phyloP scores from a whole-genome alignment of 1,284 basidiomycete species.

The Sporisorium reilianum region DNA sequence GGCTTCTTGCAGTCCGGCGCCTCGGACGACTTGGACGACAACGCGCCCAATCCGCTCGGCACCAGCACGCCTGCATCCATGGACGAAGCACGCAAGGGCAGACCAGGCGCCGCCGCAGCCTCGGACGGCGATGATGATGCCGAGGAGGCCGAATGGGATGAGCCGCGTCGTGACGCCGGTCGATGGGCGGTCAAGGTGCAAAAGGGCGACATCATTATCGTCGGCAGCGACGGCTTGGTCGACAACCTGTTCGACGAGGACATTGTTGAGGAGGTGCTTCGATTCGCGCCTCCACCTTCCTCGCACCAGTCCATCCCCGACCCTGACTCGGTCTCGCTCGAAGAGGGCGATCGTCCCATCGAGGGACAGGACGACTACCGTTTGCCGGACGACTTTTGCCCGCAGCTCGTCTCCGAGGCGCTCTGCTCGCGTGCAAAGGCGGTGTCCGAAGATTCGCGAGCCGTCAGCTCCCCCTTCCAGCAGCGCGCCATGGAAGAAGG shows the following conservation, averaged over 20 bases:
- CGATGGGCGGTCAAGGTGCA: constrained; percentile 81
- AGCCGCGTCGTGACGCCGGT: constrained; percentile 75
- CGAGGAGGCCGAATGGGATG: constrained; percentile 63
- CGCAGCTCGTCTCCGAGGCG: constrained; percentile 73
- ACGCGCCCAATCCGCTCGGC: constrained; percentile 50
- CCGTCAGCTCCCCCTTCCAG: constrained; percentile 73
- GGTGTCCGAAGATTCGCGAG: constrained; percentile 72
- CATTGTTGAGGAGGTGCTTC: constrained; percentile 85
- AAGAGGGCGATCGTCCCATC: constrained; percentile 17
- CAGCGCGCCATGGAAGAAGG: constrained; percentile 74
- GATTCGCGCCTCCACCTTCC: constrained; percentile 72
- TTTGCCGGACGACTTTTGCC: constrained; percentile 69
- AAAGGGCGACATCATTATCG: constrained; percentile 87
- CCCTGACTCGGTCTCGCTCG: constrained; percentile 24
- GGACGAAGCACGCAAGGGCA: constrained; percentile 39
- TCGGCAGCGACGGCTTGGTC: constrained; percentile 88
- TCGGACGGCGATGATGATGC: constrained; percentile 41
- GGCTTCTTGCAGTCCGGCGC: constrained; percentile 54
- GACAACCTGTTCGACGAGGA: constrained; percentile 97
- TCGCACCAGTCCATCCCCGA: constrained; percentile 20
- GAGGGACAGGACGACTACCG: constrained; percentile 29
- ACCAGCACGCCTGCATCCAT: constrained; percentile 40
- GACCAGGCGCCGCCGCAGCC: constrained; percentile 1
- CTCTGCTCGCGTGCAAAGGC: constrained; percentile 72
- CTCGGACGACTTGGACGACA: constrained; percentile 55